phyloP scores from a whole-genome alignment of 2,329 filamentous ascomycete species.

The Diatrype stigma region DNA sequence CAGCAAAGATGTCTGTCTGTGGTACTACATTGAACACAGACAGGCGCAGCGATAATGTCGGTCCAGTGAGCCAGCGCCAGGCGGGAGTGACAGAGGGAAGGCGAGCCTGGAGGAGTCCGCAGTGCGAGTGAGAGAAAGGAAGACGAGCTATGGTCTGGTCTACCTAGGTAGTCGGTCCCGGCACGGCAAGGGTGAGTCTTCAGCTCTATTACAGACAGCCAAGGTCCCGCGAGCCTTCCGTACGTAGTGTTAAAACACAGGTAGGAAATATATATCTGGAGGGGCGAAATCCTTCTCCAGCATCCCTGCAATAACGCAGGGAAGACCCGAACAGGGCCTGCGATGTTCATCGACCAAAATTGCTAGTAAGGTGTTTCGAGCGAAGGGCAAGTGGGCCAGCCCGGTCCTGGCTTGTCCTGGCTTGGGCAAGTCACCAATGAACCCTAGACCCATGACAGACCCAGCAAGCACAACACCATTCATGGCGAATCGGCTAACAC shows the following conservation, averaged over 20 bases:
- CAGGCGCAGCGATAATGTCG: slow-evolving; percentile 9
- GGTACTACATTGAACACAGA: background rate
- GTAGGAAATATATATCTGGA: slow-evolving; percentile 47
- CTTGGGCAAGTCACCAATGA: background rate
- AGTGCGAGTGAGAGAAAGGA: slow-evolving; percentile 23
- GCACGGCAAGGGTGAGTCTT: slow-evolving; percentile 20
- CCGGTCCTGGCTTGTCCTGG: background rate
- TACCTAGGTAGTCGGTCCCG: slow-evolving; percentile 17
- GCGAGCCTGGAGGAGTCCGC: slow-evolving; percentile 21
- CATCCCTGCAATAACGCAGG: slow-evolving; percentile 34
- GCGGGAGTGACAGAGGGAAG: slow-evolving; percentile 16
- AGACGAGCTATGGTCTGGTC: slow-evolving; percentile 17
- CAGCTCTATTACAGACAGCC: slow-evolving; percentile 19
- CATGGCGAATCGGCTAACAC: slow-evolving; percentile 11
- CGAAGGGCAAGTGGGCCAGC: background rate
- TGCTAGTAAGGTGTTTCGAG: slow-evolving; percentile 15
- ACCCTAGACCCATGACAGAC: background rate
- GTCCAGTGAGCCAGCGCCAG: background rate
- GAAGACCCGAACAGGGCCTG: slow-evolving; percentile 34
- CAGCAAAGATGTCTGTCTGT: background rate
- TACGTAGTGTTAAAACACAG: slow-evolving; percentile 38
- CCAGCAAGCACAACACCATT: background rate
- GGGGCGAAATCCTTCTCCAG: slow-evolving; percentile 29
- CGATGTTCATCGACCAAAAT: slow-evolving; percentile 25
- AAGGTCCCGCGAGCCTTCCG: slow-evolving; percentile 37